phyloP scores from a whole-genome alignment of 225 moss, liverwort and hornwort species.

The Physcomitrellopsis africana region DNA sequence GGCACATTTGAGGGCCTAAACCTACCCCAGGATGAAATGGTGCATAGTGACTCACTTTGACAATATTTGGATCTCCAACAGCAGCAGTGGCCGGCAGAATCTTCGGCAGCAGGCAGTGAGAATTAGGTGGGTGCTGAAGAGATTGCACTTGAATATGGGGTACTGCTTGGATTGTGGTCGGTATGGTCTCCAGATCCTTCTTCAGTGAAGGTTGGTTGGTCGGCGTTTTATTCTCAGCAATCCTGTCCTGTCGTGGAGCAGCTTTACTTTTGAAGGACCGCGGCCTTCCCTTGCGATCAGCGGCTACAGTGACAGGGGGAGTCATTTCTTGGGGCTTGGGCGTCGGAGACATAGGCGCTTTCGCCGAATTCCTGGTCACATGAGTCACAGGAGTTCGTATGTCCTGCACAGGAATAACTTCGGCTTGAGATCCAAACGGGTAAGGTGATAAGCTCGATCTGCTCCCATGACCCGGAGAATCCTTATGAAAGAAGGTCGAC shows the following conservation, averaged over 20 bases:
- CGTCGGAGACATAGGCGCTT: background rate
- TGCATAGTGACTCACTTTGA: constrained; percentile 6
- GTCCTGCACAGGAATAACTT: background rate
- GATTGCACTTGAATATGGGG: background rate
- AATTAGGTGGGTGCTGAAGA: background rate
- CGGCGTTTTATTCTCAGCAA: constrained; percentile 14
- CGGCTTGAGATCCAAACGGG: background rate
- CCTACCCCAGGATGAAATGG: constrained; percentile 5
- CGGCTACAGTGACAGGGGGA: background rate
- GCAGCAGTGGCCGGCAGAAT: constrained; percentile 24
- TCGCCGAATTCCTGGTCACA: background rate
- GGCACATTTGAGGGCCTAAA: constrained; percentile 2
- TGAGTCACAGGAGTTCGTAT: background rate
- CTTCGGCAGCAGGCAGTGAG: constrained; percentile 21
- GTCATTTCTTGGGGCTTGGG: background rate
- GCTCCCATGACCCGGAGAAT: constrained; percentile 25
- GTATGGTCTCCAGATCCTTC: constrained; percentile 27
- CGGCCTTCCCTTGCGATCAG: background rate
- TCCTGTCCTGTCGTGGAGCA: background rate
- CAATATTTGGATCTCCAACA: background rate
- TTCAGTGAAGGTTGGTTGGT: background rate
- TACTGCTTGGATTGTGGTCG: constrained; percentile 6
- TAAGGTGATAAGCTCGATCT: constrained; percentile 19
- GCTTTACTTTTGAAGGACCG: background rate
- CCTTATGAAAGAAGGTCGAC: constrained; percentile 16